Percentiles rank a stretch among this genome's conserved stretches.
Evolutionary conservation across 179 eudicot genomes (phyloP).

Genomic region (Monotropa hypopitys): DNA sequence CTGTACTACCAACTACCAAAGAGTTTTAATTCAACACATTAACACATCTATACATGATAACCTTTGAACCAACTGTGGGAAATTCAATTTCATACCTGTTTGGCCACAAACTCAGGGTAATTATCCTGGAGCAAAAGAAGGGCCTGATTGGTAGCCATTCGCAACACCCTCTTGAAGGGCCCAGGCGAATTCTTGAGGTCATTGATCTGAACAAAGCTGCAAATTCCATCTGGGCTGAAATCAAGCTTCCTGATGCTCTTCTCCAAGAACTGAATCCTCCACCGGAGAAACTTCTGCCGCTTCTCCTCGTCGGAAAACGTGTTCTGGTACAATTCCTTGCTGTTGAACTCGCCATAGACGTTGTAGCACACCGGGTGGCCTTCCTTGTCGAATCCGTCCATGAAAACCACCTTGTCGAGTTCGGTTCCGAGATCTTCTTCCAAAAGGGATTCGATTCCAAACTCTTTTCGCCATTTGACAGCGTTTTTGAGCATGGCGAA

Average conservation of each 20-base stretch:
- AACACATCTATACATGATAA: too few relatives aligned
- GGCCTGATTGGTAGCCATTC: conserved; percentile 45
- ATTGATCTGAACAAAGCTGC: conserved; percentile 49
- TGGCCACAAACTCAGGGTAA: conserved; percentile 63
- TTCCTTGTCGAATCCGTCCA: conserved; percentile 44
- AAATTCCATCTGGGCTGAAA: conserved; percentile 37
- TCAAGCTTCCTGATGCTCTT: conserved; percentile 58
- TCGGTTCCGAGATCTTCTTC: conserved; percentile 24
- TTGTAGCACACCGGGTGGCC: conserved; percentile 70
- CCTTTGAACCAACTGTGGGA: not conserved
- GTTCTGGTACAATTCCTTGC: conserved; percentile 43
- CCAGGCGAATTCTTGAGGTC: conserved; percentile 64
- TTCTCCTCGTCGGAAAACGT: conserved; percentile 50
- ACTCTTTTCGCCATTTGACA: conserved; percentile 47
- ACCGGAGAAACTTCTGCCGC: conserved; percentile 36
- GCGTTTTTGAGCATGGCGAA: conserved; percentile 54
- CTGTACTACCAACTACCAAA: not conserved
- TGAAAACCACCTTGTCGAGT: conserved; percentile 34
- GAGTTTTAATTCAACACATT: not conserved
- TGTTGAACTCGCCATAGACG: conserved; percentile 47
- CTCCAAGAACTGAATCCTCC: conserved; percentile 59
- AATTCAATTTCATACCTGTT: conserved; percentile 33
- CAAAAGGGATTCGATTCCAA: conserved; percentile 36
- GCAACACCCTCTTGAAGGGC: conserved; percentile 38
- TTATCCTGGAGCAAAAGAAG: conserved; percentile 51